Evolutionary conservation across 192 early-diverging fungal genomes (phyloP).

Genomic region (Gigaspora rosea): DNA sequence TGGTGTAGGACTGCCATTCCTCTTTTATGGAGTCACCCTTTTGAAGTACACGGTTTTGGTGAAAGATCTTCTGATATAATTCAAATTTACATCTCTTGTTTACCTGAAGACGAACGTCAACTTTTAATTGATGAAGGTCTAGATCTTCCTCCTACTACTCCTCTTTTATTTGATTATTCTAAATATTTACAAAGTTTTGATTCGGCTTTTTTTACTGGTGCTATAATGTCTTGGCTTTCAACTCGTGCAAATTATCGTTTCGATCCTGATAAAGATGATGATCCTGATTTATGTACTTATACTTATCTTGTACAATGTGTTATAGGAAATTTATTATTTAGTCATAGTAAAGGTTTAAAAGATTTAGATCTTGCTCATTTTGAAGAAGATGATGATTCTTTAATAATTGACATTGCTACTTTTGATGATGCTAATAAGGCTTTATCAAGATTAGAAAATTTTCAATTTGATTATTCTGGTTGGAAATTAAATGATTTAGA

Average conservation of each 20-base stretch:
- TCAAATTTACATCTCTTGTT: constrained; percentile 16
- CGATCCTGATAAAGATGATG: background rate
- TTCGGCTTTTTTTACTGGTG: background rate
- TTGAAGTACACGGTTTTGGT: constrained; percentile 15
- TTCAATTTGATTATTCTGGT: constrained; percentile 22
- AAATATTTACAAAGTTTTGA: constrained; percentile 27
- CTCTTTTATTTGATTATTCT: constrained; percentile 6
- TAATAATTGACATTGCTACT: constrained; percentile 4
- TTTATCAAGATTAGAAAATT: constrained; percentile 15
- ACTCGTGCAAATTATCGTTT: no score
- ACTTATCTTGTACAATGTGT: background rate
- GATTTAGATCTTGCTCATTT: constrained; percentile 14
- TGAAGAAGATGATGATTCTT: constrained; percentile 19
- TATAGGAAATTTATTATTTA: constrained; percentile 8
- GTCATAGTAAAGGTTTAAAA: background rate
- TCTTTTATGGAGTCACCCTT: constrained; percentile 23
- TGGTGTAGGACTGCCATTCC: constrained; percentile 13
- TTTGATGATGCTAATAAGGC: background rate
- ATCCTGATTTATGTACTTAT: background rate
- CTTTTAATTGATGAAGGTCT: constrained; percentile 6
- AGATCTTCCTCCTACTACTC: background rate
- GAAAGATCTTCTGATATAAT: background rate
- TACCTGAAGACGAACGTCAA: background rate
- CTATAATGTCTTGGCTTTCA: background rate
- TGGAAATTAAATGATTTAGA: background rate